Conservation (phyloP, 805 yeast genomes). For the Saccharomyces mikatae region DNA sequence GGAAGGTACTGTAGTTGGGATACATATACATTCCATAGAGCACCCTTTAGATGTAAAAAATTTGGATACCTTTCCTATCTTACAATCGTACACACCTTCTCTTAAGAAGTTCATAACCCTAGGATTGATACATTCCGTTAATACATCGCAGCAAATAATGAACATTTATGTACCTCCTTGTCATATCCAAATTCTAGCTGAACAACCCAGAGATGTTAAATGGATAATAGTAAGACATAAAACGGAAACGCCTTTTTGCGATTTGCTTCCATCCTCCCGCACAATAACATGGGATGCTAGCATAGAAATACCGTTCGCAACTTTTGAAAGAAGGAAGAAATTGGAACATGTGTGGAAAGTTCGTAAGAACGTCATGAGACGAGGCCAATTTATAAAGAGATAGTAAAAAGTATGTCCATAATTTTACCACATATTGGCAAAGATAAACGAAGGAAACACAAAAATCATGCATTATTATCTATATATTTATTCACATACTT, state of each 20-base stretch:
- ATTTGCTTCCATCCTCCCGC: constrained; percentile 32
- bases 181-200: constrained; percentile 7
- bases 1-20: constrained; percentile 32
- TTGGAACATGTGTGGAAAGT: constrained; percentile 53
- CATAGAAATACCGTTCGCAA: constrained; percentile 38
- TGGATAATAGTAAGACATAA: constrained; percentile 52
- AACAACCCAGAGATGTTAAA: constrained; percentile 17
- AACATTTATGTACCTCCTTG: constrained; percentile 50
- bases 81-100: constrained; percentile 3
- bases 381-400: constrained; percentile 31
- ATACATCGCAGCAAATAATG: constrained; percentile 32
- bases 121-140: constrained; percentile 61
- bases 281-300: constrained; percentile 4
- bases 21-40: constrained; percentile 15
- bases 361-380: constrained; percentile 47
- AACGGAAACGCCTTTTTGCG: constrained; percentile 57
- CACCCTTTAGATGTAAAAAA: constrained; percentile 6
- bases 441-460: background rate
- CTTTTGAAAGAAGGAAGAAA: constrained; percentile 31
- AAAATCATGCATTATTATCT: background rate
- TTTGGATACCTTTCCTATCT: constrained; percentile 22
- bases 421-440: background rate
- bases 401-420: background rate
- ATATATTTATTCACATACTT: constrained; percentile 1
- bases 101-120: constrained; percentile 22